Evolutionary conservation across 2,329 filamentous ascomycete species (phyloP).

Genomic region (Cladorrhinum sp.): DNA sequence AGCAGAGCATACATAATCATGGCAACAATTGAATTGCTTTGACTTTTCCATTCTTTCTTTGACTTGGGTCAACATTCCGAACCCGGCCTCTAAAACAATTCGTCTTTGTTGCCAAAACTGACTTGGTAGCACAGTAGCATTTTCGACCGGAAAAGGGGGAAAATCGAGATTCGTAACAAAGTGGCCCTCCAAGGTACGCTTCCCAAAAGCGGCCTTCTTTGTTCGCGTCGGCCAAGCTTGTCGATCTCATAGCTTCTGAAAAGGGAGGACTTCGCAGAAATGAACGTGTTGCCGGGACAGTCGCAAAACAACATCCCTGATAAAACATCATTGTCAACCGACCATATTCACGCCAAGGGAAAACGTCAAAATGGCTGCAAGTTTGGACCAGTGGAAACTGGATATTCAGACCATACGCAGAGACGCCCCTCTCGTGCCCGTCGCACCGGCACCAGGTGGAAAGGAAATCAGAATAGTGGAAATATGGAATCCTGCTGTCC

Average conservation of each 20-base stretch:
- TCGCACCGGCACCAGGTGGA: neutral
- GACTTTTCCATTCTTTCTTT: neutral
- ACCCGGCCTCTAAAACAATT: neutral
- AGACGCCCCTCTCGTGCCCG: slow-evolving; percentile 7
- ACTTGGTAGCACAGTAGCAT: neutral
- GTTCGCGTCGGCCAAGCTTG: neutral
- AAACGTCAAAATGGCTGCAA: neutral
- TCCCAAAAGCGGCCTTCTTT: neutral
- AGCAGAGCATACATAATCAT: too few relatives aligned
- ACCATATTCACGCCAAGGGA: neutral
- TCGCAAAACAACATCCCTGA: neutral
- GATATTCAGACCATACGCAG: slow-evolving; percentile 21
- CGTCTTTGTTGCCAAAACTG: neutral
- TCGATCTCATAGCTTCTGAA: neutral
- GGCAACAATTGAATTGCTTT: too few relatives aligned
- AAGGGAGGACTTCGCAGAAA: neutral
- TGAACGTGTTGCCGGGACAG: neutral
- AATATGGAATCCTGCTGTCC: neutral
- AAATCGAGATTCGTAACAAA: neutral
- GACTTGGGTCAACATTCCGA: neutral
- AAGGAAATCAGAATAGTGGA: neutral
- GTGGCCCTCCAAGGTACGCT: neutral
- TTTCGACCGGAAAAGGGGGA: neutral
- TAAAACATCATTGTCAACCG: neutral
- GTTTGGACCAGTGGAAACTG: neutral